Evolutionary conservation across 108 stramenopile genomes (phyloP).

Genomic region (Mayamaea pseudoterrestris): DNA sequence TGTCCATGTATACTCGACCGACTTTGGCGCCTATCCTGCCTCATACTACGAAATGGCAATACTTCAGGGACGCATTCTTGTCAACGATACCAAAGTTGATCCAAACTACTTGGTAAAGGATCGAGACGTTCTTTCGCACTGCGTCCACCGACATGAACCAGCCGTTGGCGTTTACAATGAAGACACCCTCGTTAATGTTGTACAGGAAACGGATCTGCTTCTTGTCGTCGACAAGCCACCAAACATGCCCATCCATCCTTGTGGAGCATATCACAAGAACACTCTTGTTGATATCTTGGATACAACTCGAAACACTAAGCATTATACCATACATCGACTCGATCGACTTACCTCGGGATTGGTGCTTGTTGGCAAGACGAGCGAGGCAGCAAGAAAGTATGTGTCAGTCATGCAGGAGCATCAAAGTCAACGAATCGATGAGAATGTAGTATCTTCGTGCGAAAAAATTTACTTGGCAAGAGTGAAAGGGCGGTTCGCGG

Average conservation of each 20-base stretch:
- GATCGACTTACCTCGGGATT: conserved; percentile 75
- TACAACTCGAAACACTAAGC: conserved; percentile 23
- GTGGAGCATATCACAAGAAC: conserved; percentile 84
- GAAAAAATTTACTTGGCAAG: conserved; percentile 65
- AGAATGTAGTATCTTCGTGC: too few species aligned
- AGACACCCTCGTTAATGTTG: conserved; percentile 25
- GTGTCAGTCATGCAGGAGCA: conserved; percentile 52
- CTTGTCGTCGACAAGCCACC: conserved; percentile 85
- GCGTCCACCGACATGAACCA: conserved; percentile 84
- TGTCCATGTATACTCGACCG: conserved; percentile 53
- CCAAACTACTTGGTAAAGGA: conserved; percentile 39
- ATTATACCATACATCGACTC: conserved; percentile 63
- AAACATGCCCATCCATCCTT: conserved; percentile 88
- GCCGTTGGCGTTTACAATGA: conserved; percentile 33
- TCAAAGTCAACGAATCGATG: too few species aligned
- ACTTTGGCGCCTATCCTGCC: conserved; percentile 69
- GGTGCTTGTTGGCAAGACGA: conserved; percentile 53
- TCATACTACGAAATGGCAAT: conserved; percentile 63
- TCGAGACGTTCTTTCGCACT: conserved; percentile 54
- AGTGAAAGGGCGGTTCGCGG: conserved; percentile 58
- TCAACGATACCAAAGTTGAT: conserved; percentile 41
- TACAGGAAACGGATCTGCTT: conserved; percentile 44
- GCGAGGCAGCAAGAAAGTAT: conserved; percentile 40
- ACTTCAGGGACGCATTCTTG: conserved; percentile 55
- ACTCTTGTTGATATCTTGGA: conserved; percentile 62